Evolutionary conservation across 1,284 basidiomycete species (phyloP), one percentile per base, ranked within the genome.

Genomic region (Puccinia polysora): DNA sequence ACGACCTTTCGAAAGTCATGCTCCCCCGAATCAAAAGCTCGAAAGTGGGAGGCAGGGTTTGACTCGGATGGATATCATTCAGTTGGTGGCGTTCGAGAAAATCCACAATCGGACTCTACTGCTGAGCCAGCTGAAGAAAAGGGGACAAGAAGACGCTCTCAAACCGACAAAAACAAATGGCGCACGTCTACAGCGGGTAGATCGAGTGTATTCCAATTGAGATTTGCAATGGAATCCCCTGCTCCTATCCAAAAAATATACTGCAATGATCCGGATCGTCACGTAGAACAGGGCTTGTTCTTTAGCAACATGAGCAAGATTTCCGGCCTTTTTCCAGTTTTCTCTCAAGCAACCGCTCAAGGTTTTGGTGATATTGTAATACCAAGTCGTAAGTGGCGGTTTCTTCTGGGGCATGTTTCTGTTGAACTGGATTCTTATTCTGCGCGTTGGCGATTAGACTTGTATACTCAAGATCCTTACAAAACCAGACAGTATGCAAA

Each of bases 291-390:
- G 23, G 64, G 64, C 14, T 47, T 67, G 20, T 67, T 67, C 52
- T 67, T 45, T 23, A 67, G 64, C 34, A 45, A 67, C 28, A 67
- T 52, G 20, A 40, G 36, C 15, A 67, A 67, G 32, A 38, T 67
- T 25, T 30, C 50, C 15, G 64, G 64, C 38, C 34, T 67, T 20
- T 67, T 55, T 32, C 64, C 64, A 5, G 64, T 67, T n/a, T 67
- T 67, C 64, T 67, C 64, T 67, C 52, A 53, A 56, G 53, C 64
- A 18, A 67, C 64, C 30, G 50, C 64, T 10, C 64, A 67, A 52
- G 64, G 64, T 45, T 67, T 67, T 56, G 64, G 64, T 1, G 64
- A 67, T 23, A 67, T 67, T 45, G 64, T 67, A 4, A 67, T 67
- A 18, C 64, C 64, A 38, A 67, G 64, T 45, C 43, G 64, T 67